Conservation (phyloP, 1,284 basidiomycete genomes). For the Ceratobasidium sp. region DNA sequence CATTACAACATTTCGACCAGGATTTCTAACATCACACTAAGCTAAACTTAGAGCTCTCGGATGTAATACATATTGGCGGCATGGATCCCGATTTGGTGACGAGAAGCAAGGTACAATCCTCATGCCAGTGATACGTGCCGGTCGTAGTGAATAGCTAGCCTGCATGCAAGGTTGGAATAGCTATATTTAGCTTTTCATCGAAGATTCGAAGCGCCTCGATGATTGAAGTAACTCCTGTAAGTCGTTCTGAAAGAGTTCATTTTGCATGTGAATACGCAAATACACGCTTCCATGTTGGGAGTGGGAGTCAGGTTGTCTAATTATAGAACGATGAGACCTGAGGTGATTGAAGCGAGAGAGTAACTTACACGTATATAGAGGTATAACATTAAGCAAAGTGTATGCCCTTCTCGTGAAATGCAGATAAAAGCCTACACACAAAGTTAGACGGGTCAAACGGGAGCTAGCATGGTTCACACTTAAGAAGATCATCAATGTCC, state of each 20-base stretch:
- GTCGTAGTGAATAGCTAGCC: neutral
- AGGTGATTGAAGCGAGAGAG: too few relatives aligned
- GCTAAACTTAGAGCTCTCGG: conserved; percentile 11
- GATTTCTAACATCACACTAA: neutral
- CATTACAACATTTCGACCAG: neutral
- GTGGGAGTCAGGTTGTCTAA: conserved; percentile 22
- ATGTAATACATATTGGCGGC: neutral
- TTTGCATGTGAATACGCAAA: neutral
- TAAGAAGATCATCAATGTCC: conserved; percentile 87
- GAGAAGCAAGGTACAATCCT: conserved; percentile 3
- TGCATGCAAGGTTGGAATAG: neutral
- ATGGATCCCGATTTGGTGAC: neutral
- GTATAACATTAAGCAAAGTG: conserved; percentile 73
- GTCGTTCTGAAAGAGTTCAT: neutral
- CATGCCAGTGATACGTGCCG: neutral
- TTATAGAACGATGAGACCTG: neutral
- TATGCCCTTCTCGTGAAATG: conserved; percentile 86
- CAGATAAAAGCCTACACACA: conserved; percentile 70
- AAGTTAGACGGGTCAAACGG: conserved; percentile 11
- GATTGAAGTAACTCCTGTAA: neutral
- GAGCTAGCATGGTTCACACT: conserved; percentile 62
- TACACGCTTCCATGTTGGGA: neutral
- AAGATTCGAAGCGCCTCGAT: neutral
- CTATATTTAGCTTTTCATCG: conserved; percentile 9
- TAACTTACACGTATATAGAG: neutral